Evolutionary conservation across 257 asterid species (phyloP), one percentile per base, ranked within the genome.

Genomic region (Solanum microdontum): DNA sequence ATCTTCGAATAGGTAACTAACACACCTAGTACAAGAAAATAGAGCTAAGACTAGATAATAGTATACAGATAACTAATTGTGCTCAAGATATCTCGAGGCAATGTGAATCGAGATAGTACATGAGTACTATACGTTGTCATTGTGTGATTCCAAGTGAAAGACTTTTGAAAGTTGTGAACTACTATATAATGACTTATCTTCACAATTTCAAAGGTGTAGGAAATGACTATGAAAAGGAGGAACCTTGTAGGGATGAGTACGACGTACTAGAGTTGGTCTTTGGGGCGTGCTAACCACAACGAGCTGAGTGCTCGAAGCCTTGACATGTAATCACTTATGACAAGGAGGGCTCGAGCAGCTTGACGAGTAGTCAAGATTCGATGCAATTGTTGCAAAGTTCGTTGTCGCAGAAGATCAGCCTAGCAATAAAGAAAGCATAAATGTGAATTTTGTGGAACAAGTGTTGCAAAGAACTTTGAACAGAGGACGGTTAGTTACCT

Each of bases 361-460:
- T 97, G 99, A 36, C 98, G 96, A 8, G 99, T 94, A 2, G 98
- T 95, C 90, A 97, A 88, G 88, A 97, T 95, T 77, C 98, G 87
- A 86, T 93, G 98, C 93, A 97, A 88, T 89, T 94, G 99, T 87
- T 95, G 99, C 86, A 97, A 84, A 0, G 98, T 97, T 86, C 93
- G 95, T 90, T 94, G 99, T 86, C 99, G 90, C 90, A 97, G 88
- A 66, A 93, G 98, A 83, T 97, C 99, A 6, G 98, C 99, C 99
- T 96, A 72, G 73, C n/a, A 14, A 30, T 23, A 2, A 19, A 19
- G 43, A 9, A 14, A 17, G 48, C 36, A 37, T 77, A 51, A 28
- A 36, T 21, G 28, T 11, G 10, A 60, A 80, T 19, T 80, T 13
- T 0, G 4, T 45, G 28, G 19, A 1, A 45, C 0, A 26, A 15